Conservation (phyloP, 345 rosid species). For the Ceriops zippeliana region DNA sequence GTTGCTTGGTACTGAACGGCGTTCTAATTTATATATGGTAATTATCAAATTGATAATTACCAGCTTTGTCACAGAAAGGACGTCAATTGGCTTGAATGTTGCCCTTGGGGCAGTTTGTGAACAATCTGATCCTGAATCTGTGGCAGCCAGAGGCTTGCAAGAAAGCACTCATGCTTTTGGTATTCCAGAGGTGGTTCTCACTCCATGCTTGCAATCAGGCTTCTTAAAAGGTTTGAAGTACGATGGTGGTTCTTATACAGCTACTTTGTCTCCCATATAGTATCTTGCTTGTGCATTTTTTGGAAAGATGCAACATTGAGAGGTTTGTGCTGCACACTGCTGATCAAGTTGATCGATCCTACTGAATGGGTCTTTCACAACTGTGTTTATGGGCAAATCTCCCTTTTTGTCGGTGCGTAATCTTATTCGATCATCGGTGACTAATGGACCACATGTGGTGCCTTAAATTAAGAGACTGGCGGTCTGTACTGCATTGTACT, state of each 20-base stretch:
- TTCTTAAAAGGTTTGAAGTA: slow-evolving; percentile 67
- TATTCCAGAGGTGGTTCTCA: slow-evolving; percentile 39
- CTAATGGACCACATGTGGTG: too few species aligned
- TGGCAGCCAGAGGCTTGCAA: slow-evolving; percentile 21
- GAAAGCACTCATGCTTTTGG: slow-evolving; percentile 30
- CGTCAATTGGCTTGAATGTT: slow-evolving; percentile 68
- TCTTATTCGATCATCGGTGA: too few species aligned
- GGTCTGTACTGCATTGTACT: too few species aligned
- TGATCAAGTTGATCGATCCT: too few species aligned
- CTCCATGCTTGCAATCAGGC: slow-evolving; percentile 52
- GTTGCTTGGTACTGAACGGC: not conserved
- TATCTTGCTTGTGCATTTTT: not conserved
- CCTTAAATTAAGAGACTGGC: too few species aligned
- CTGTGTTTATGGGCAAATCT: too few species aligned
- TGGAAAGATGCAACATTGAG: too few species aligned
- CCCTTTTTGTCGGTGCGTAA: too few species aligned
- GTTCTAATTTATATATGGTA: not conserved
- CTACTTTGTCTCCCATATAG: slow-evolving; percentile 56
- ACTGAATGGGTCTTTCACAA: too few species aligned
- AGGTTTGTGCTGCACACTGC: too few species aligned
- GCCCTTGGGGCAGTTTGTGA: slow-evolving; percentile 41
- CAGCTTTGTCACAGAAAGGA: slow-evolving; percentile 73
- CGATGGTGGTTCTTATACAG: slow-evolving; percentile 51
- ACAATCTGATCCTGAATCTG: slow-evolving; percentile 31
- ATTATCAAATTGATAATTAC: slow-evolving; percentile 5